phyloP scores from a whole-genome alignment of 352 stramenopile species.

The Globisporangium paddicum region DNA sequence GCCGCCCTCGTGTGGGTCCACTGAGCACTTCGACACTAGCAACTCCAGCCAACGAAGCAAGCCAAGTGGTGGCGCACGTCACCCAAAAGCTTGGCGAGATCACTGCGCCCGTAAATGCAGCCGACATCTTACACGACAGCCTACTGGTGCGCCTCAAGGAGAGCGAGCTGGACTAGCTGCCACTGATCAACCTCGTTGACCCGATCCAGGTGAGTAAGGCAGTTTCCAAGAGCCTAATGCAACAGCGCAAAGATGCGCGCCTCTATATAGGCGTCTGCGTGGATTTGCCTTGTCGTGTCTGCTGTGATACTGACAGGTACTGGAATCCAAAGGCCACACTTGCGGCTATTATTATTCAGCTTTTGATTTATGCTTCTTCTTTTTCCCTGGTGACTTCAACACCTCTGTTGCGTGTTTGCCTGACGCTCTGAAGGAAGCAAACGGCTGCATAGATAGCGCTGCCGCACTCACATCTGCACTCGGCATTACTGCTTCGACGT shows the following conservation, averaged over 20 bases:
- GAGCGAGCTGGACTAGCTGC: constrained; percentile 55
- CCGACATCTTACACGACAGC: constrained; percentile 61
- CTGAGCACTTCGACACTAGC: neutral
- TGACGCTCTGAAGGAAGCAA: too few species aligned
- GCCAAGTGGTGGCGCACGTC: constrained; percentile 42
- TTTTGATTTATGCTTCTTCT: too few species aligned
- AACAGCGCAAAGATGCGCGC: constrained; percentile 39
- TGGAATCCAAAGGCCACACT: too few species aligned
- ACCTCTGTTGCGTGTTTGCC: too few species aligned
- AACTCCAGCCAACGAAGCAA: constrained; percentile 17
- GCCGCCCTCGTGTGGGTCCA: constrained; percentile 16
- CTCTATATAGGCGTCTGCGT: too few species aligned
- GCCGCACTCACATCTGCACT: too few species aligned
- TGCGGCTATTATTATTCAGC: too few species aligned
- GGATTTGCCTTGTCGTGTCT: too few species aligned
- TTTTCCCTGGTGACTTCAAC: too few species aligned
- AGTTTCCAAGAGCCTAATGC: constrained; percentile 72
- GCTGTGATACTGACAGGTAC: neutral
- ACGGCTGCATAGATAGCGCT: too few species aligned
- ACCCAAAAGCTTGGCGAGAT: constrained; percentile 30
- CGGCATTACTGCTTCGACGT: too few species aligned
- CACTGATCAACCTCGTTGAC: constrained; percentile 73
- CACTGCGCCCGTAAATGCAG: constrained; percentile 68
- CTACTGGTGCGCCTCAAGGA: constrained; percentile 63
- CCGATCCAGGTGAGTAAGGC: constrained; percentile 73